phyloP scores from a whole-genome alignment of 768 basidiomycete genomes.

The Tulasnella sp. region DNA sequence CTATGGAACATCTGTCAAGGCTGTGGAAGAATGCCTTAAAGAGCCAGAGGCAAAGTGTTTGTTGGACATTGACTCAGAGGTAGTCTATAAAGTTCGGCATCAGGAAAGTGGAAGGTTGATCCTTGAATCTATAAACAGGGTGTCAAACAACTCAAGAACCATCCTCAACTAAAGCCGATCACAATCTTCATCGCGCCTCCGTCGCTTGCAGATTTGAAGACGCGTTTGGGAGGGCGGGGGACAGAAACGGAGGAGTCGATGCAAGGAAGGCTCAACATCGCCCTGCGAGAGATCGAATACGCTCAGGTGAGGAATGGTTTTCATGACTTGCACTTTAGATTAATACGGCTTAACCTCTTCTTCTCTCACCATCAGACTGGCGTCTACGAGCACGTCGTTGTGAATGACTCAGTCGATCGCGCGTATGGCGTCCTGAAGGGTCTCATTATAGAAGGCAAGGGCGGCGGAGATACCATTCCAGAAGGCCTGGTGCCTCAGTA shows the following conservation, averaged over 20 bases:
- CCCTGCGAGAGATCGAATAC: constrained; percentile 33
- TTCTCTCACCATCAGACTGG: constrained; percentile 8
- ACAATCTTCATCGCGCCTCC: constrained; percentile 39
- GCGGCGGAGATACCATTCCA: constrained; percentile 1
- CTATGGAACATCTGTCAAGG: constrained; percentile 34
- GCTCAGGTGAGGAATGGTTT: constrained; percentile 25
- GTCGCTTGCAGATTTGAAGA: constrained; percentile 27
- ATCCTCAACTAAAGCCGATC: constrained; percentile 31
- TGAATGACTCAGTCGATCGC: constrained; percentile 36
- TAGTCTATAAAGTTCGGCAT: constrained; percentile 12
- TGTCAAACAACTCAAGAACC: constrained; percentile 33
- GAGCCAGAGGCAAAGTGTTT: constrained; percentile 31
- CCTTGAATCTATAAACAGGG: constrained; percentile 24
- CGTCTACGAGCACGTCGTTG: constrained; percentile 31
- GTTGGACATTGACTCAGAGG: constrained; percentile 39
- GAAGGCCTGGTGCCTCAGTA: background rate
- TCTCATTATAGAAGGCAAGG: constrained; percentile 1
- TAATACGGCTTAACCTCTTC: background rate
- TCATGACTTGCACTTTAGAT: background rate
- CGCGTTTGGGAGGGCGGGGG: constrained; percentile 31
- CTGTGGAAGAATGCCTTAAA: constrained; percentile 29
- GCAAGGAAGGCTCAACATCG: constrained; percentile 29
- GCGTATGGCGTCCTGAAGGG: constrained; percentile 30
- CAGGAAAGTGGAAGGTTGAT: background rate
- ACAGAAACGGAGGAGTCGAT: constrained; percentile 33